Evolutionary conservation across 768 basidiomycete species (phyloP), one percentile per base, ranked within the genome.

Genomic region (Boletus subparvulus): DNA sequence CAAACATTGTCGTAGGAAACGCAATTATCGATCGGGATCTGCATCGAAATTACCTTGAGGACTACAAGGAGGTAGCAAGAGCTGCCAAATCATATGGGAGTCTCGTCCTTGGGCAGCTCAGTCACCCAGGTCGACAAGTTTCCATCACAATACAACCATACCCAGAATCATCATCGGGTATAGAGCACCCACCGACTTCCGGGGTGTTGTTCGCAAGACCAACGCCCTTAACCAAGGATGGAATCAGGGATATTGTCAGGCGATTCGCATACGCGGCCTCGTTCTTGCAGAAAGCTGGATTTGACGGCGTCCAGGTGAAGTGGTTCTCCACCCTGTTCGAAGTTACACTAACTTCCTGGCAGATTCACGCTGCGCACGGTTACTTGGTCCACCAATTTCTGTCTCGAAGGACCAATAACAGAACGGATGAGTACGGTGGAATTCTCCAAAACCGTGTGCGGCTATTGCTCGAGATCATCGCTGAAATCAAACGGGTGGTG

Each of bases 341-440:
- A 40, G 8, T 8, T 13, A 14, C 0, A 4, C 41, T 58, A 1
- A 59, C 4, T 41, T 11, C n/a, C 16, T 21, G 13, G 1, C 16
- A 79, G 75, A 64, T 82, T 44, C 80, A 77, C 54, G 71, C 70
- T 52, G 77, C 75, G 50, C 79, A 80, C 53, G 77, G 78, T 1
- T 78, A 73, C 59, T 55, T 80, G 21, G 13, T 79, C 6, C 77
- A 83, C 54, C 80, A 83, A 61, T 83, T 83, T 66, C 52, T 80
- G 17, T 75, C 81, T 50, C 65, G 60, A 42, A 64, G 67, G 21
- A 66, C 72, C 0, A 85, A 85, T 66, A 71, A 72, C 41, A 73
- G 84, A 30, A 79, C 69, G n/a, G 83, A 85, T 65, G 71, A 75
- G 49, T 87, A 82, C 61, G 86, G 85, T 3, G 86, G 86, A 4